Evolutionary conservation across 1,139 yeast species (phyloP).

Genomic region (Scheffersomyces stambukii): DNA sequence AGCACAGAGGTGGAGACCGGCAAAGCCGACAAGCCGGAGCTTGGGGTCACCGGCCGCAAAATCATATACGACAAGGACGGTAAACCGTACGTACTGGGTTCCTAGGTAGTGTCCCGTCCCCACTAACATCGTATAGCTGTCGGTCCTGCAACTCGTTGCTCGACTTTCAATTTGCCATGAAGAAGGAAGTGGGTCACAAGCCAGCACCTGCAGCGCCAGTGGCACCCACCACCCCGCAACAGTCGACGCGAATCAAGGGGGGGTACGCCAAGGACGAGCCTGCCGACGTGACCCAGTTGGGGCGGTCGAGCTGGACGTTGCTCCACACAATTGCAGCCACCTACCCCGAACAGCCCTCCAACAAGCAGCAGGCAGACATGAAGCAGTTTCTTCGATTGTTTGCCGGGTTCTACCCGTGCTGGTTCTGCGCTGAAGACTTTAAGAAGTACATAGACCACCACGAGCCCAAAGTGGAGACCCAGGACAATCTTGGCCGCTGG

Average conservation of each 20-base stretch:
- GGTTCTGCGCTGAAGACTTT: slow-evolving; percentile 91
- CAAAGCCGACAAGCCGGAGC: slow-evolving; percentile 24
- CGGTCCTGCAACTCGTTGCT: slow-evolving; percentile 76
- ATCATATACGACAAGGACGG: slow-evolving; percentile 84
- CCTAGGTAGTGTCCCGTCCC: slow-evolving; percentile 1
- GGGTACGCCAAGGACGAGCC: slow-evolving; percentile 59
- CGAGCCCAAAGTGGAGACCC: slow-evolving; percentile 64
- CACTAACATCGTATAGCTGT: slow-evolving; percentile 42
- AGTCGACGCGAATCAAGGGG: slow-evolving; percentile 9
- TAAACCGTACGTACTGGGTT: slow-evolving; percentile 60
- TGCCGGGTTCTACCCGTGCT: slow-evolving; percentile 86
- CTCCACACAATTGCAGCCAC: slow-evolving; percentile 88
- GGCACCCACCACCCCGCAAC: slow-evolving; percentile 6
- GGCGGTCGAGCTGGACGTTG: slow-evolving; percentile 89
- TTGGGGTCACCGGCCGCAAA: slow-evolving; percentile 62
- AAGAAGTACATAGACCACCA: slow-evolving; percentile 54
- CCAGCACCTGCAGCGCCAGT: slow-evolving; percentile 7
- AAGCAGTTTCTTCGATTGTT: slow-evolving; percentile 64
- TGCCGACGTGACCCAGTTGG: slow-evolving; percentile 79
- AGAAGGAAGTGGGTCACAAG: not conserved
- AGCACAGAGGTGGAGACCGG: slow-evolving; percentile 3
- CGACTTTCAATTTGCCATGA: slow-evolving; percentile 65
- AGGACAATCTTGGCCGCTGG: slow-evolving; percentile 86
- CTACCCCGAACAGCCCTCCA: slow-evolving; percentile 70
- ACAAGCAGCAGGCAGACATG: slow-evolving; percentile 66